Conservation (phyloP, 345 rosid genomes). For the Hypericum perforatum region DNA sequence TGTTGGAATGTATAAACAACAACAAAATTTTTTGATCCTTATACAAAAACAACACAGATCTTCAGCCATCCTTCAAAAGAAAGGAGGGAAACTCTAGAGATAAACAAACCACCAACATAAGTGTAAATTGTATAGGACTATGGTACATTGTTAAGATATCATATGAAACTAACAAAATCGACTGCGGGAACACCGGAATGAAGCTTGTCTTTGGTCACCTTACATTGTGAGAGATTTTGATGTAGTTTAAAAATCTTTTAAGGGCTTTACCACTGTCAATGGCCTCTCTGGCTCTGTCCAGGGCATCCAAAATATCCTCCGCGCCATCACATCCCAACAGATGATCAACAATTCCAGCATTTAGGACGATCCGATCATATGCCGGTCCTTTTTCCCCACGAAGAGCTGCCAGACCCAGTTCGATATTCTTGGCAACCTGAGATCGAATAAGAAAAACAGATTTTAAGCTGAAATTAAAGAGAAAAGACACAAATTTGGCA, state of each 20-base stretch:
- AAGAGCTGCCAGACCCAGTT: slow-evolving; percentile 78
- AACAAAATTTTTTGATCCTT: too few species aligned
- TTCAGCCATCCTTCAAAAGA: too few species aligned
- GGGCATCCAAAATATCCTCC: slow-evolving; percentile 47
- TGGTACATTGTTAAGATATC: too few species aligned
- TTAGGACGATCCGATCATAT: slow-evolving; percentile 77
- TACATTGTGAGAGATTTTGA: slow-evolving; percentile 51
- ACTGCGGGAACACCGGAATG: too few species aligned
- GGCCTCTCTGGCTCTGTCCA: slow-evolving; percentile 89
- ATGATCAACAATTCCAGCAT: slow-evolving; percentile 91
- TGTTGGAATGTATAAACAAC: too few species aligned
- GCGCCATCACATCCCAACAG: slow-evolving; percentile 78
- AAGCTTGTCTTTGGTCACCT: slow-evolving; percentile 2
- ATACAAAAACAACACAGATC: too few species aligned
- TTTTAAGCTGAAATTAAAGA: background rate
- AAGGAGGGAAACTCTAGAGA: too few species aligned
- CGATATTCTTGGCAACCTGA: slow-evolving; percentile 76
- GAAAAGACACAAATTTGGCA: background rate
- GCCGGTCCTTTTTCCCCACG: slow-evolving; percentile 71
- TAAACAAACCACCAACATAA: too few species aligned
- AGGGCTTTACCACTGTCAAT: slow-evolving; percentile 86
- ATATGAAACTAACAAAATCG: too few species aligned
- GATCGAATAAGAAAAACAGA: background rate
- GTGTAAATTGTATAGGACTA: too few species aligned
- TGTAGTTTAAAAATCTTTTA: slow-evolving; percentile 61